phyloP scores from a whole-genome alignment of 768 basidiomycete genomes.

The Naganishia kalamii region DNA sequence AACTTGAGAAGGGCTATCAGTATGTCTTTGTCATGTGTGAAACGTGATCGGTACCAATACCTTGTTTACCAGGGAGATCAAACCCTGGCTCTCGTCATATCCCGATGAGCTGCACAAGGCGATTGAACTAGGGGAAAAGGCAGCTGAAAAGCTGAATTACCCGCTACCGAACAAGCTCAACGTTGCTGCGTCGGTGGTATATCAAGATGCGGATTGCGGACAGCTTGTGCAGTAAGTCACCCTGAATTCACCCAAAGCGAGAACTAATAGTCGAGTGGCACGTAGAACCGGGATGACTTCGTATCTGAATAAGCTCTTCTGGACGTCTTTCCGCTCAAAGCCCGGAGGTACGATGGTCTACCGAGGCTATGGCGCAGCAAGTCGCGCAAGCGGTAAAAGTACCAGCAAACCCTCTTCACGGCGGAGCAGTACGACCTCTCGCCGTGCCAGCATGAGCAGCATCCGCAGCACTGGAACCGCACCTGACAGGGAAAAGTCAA shows the following conservation, averaged over 20 bases:
- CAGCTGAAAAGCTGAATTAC: slow-evolving; percentile 49
- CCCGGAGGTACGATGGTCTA: slow-evolving; percentile 47
- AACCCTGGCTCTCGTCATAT: slow-evolving; percentile 48
- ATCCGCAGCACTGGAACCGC: background rate
- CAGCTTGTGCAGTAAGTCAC: slow-evolving; percentile 45
- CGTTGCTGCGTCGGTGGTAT: slow-evolving; percentile 34
- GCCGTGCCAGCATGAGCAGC: slow-evolving; percentile 37
- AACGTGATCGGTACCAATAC: background rate
- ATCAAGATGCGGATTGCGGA: slow-evolving; percentile 47
- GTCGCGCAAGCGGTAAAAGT: slow-evolving; percentile 12
- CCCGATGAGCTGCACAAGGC: slow-evolving; percentile 48
- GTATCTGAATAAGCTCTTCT: slow-evolving; percentile 42
- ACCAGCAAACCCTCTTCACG: slow-evolving; percentile 19
- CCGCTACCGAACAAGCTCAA: slow-evolving; percentile 37
- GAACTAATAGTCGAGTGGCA: background rate
- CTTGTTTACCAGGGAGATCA: slow-evolving; percentile 33
- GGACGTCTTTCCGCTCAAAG: slow-evolving; percentile 40
- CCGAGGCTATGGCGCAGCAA: slow-evolving; percentile 46
- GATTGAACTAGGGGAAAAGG: slow-evolving; percentile 43
- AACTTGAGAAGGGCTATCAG: slow-evolving; percentile 48
- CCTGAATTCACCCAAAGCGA: too few relatives aligned
- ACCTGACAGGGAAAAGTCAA: slow-evolving; percentile 7
- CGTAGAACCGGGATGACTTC: slow-evolving; percentile 36
- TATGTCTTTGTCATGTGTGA: slow-evolving; percentile 17
- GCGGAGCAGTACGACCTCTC: slow-evolving; percentile 22